These are phyloP conservation scores for Penicillium crustosum DNA, from an alignment of 2,329 filamentous ascomycete genomes.

Conservation along the genomic window DNA sequence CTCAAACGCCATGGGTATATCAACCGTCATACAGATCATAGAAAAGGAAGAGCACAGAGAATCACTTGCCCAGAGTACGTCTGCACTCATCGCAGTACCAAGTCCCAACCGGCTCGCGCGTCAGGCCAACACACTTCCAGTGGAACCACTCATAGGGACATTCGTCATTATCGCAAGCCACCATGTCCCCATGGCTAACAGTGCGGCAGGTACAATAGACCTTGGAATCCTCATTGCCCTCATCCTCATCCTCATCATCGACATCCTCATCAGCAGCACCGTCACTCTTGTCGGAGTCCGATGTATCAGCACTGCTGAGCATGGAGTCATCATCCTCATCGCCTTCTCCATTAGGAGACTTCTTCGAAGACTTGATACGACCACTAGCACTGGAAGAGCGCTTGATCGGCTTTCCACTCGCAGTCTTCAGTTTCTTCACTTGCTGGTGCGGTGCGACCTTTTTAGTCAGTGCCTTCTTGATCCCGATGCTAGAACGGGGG, in stretches of 20 bases:
- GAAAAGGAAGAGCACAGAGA: constrained; percentile 2
- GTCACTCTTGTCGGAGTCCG: constrained; percentile 46
- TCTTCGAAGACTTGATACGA: constrained; percentile 43
- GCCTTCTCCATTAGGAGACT: constrained; percentile 41
- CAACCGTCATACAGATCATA: constrained; percentile 12
- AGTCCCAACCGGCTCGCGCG: constrained; percentile 58
- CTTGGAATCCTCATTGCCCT: constrained; percentile 58
- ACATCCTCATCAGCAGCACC: constrained; percentile 41
- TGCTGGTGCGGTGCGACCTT: constrained; percentile 58
- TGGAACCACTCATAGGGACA: constrained; percentile 69
- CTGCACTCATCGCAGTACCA: constrained; percentile 59
- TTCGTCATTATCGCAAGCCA: constrained; percentile 65
- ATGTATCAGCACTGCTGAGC: constrained; percentile 52
- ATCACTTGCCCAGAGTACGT: constrained; percentile 40
- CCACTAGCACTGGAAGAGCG: constrained; percentile 44
- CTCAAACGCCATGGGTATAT: constrained; percentile 24
- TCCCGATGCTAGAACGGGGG: constrained; percentile 45
- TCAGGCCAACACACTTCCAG: constrained; percentile 62
- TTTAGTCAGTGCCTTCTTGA: constrained; percentile 52
- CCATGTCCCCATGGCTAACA: constrained; percentile 66
- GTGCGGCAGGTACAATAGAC: constrained; percentile 67
- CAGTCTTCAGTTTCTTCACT: constrained; percentile 42
- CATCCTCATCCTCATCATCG: constrained; percentile 51
- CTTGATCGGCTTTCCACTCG: constrained; percentile 41
- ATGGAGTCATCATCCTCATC: constrained; percentile 54